Conservation (phyloP, 2,329 filamentous ascomycete genomes). For the Epichloe bromicola region DNA sequence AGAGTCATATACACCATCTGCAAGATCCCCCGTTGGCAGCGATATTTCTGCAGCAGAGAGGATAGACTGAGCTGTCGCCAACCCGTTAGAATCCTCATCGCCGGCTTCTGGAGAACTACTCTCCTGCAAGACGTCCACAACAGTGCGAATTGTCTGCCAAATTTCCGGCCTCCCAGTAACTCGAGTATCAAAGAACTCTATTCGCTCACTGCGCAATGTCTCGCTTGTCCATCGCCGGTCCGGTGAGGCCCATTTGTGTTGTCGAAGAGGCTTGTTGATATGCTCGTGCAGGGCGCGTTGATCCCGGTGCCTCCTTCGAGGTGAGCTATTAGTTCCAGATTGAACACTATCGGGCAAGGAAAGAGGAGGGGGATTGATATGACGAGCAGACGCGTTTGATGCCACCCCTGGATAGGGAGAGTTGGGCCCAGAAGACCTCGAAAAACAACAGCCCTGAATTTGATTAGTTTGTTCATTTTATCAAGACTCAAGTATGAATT, state of each 20-base stretch:
- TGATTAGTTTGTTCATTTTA: neutral
- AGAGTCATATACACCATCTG: slow-evolving; percentile 59
- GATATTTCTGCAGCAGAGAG: slow-evolving; percentile 67
- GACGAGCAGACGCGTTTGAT: slow-evolving; percentile 36
- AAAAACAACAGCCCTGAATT: slow-evolving; percentile 46
- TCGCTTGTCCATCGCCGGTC: slow-evolving; percentile 56
- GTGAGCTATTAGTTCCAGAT: slow-evolving; percentile 9
- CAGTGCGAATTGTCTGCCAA: slow-evolving; percentile 63
- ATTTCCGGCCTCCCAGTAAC: slow-evolving; percentile 66
- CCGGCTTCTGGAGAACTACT: slow-evolving; percentile 28
- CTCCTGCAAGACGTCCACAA: slow-evolving; percentile 54
- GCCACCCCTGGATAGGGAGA: slow-evolving; percentile 39
- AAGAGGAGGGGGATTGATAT: slow-evolving; percentile 34
- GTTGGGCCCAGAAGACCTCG: slow-evolving; percentile 36
- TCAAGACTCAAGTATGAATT: neutral
- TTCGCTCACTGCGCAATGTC: slow-evolving; percentile 56
- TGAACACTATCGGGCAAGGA: slow-evolving; percentile 18
- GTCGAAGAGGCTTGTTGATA: slow-evolving; percentile 56
- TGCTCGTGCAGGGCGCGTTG: slow-evolving; percentile 43
- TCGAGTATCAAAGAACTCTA: slow-evolving; percentile 81
- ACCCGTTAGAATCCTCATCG: slow-evolving; percentile 24
- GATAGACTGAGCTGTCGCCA: slow-evolving; percentile 66
- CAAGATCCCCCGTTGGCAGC: slow-evolving; percentile 58
- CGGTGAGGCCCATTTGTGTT: slow-evolving; percentile 52
- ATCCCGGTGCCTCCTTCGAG: slow-evolving; percentile 22